Conservation (phyloP, 2,329 filamentous ascomycete species). For the Aureobasidium sp. region DNA sequence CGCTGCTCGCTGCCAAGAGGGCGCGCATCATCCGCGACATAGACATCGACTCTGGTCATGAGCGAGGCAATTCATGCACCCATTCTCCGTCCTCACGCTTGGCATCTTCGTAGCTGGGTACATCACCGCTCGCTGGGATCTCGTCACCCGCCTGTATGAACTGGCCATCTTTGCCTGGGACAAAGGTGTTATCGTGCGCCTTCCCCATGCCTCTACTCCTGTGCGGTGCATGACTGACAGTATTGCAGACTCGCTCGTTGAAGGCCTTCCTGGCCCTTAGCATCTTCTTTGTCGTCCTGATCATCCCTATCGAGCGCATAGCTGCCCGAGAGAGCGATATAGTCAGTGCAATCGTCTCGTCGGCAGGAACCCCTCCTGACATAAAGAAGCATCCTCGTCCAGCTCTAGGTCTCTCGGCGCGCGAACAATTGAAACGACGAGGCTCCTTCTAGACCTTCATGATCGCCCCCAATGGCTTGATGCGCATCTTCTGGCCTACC, state of each 20-base stretch:
- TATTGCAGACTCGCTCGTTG: slow-evolving; percentile 64
- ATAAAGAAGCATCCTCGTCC: slow-evolving; percentile 66
- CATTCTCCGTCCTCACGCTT: slow-evolving; percentile 89
- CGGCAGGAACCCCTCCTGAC: slow-evolving; percentile 19
- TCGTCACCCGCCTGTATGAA: slow-evolving; percentile 94
- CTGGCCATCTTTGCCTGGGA: slow-evolving; percentile 96
- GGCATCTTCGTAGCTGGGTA: slow-evolving; percentile 99
- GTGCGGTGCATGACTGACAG: neutral
- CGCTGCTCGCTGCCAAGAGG: slow-evolving; percentile 12
- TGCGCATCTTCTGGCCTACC: slow-evolving; percentile 98
- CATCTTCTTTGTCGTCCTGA: slow-evolving; percentile 72
- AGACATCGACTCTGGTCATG: slow-evolving; percentile 13
- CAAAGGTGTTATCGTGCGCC: slow-evolving; percentile 81
- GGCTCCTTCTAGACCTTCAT: slow-evolving; percentile 74
- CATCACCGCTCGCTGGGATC: slow-evolving; percentile 97
- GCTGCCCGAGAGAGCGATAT: slow-evolving; percentile 70
- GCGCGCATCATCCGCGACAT: slow-evolving; percentile 2
- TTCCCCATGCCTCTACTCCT: neutral
- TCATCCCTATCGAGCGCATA: slow-evolving; percentile 75
- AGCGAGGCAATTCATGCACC: slow-evolving; percentile 66
- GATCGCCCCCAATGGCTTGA: slow-evolving; percentile 67
- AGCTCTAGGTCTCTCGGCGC: slow-evolving; percentile 77
- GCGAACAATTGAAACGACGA: slow-evolving; percentile 87
- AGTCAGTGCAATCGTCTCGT: slow-evolving; percentile 47
- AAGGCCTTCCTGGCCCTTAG: slow-evolving; percentile 80